These are phyloP conservation scores for Aspergillus pseudoterreus DNA, from an alignment of 2,329 filamentous ascomycete species.

Conservation along the genomic window DNA sequence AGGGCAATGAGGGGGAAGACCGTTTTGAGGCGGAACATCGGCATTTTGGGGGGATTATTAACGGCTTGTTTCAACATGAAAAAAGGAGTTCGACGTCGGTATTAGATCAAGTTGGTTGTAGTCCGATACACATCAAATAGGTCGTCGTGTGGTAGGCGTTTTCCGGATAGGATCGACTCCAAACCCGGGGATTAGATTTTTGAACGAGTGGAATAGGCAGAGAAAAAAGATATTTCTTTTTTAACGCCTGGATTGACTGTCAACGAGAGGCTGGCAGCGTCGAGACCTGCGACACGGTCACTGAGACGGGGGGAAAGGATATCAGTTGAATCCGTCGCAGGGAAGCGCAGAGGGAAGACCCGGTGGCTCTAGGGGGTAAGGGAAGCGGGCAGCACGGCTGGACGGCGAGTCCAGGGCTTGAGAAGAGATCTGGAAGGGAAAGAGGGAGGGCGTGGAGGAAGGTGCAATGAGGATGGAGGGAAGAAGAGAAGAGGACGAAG, in stretches of 20 bases:
- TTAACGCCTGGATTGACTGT: conserved; percentile 18
- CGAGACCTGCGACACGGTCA: conserved; percentile 31
- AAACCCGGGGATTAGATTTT: conserved; percentile 3
- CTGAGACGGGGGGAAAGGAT: conserved; percentile 6
- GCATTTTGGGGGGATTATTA: conserved; percentile 33
- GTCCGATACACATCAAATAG: conserved; percentile 12
- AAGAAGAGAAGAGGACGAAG: conserved; percentile 6
- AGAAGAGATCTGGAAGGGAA: conserved; percentile 5
- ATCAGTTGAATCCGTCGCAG: background rate
- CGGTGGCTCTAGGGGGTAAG: conserved; percentile 1
- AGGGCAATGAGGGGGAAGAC: conserved; percentile 37
- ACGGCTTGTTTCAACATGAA: conserved; percentile 29
- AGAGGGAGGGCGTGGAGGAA: conserved; percentile 2
- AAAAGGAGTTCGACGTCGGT: conserved; percentile 6
- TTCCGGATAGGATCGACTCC: conserved; percentile 1
- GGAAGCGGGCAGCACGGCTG: conserved; percentile 10
- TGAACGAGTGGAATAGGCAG: conserved; percentile 21
- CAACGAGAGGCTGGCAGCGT: conserved; percentile 37
- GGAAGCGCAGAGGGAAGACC: background rate
- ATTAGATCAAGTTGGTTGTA: conserved; percentile 8
- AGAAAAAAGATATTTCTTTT: background rate
- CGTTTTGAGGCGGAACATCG: conserved; percentile 37
- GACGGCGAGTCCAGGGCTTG: conserved; percentile 15
- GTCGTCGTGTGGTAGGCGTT: conserved; percentile 5
- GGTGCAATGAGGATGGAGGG: background rate